Evolutionary conservation across 2,329 filamentous ascomycete species (phyloP).

Genomic region (Aspergillus quadrilineatus): DNA sequence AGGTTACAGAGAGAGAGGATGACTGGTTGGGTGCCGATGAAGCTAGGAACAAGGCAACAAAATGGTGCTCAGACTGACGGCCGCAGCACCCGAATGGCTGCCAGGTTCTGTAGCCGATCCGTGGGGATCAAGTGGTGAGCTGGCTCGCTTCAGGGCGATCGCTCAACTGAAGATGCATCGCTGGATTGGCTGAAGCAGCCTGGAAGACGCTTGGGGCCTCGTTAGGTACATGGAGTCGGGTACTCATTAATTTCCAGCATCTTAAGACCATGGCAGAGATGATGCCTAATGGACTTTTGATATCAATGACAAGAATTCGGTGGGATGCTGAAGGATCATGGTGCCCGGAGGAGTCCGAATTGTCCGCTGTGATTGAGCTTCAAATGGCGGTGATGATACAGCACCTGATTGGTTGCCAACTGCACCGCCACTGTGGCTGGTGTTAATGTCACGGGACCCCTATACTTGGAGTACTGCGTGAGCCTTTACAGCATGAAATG

Average conservation of each 20-base stretch:
- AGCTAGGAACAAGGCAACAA: conserved; percentile 22
- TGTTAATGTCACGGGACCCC: conserved; percentile 2
- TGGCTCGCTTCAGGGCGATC: conserved; percentile 16
- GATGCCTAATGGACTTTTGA: background rate
- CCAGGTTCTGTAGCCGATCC: conserved; percentile 16
- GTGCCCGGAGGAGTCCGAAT: background rate
- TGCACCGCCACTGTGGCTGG: conserved; percentile 37
- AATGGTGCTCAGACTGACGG: conserved; percentile 5
- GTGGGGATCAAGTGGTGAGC: conserved; percentile 19
- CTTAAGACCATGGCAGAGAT: background rate
- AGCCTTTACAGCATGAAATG: background rate
- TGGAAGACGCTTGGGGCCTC: conserved; percentile 14
- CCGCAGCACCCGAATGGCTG: conserved; percentile 18
- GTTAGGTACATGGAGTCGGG: conserved; percentile 11
- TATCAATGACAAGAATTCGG: background rate
- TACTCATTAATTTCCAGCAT: background rate
- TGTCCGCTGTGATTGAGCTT: background rate
- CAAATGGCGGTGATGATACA: conserved; percentile 33
- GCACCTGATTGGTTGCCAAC: conserved; percentile 25
- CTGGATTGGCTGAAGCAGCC: conserved; percentile 11
- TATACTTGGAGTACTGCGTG: background rate
- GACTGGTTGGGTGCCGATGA: conserved; percentile 22
- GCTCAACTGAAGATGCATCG: conserved; percentile 3
- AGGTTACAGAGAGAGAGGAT: conserved; percentile 8
- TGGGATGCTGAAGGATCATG: background rate